A percentile compares a stretch with the other conserved stretches of the same genome.
Conservation (phyloP, 495 filamentous ascomycete genomes). For the Penicillium angulare region DNA sequence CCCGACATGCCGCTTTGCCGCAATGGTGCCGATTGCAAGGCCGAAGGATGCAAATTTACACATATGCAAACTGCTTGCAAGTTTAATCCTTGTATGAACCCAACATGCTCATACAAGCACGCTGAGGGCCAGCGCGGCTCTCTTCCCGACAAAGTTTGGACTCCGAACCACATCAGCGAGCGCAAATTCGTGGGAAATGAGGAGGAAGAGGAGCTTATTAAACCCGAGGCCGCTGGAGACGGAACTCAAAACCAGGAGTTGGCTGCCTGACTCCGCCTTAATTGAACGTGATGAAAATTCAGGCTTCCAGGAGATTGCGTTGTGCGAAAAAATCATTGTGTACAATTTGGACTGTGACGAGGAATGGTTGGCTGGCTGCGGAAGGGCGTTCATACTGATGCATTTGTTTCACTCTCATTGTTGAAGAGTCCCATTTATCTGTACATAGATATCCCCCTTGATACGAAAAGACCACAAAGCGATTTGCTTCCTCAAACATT, state of each 20-base stretch:
- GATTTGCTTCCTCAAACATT: background rate
- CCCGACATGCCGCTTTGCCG: constrained; percentile 78
- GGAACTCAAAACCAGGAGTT: constrained; percentile 37
- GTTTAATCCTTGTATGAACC: constrained; percentile 87
- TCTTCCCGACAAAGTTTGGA: constrained; percentile 94
- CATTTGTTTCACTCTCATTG: constrained; percentile 25
- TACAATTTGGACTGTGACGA: constrained; percentile 33
- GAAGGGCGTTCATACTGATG: constrained; percentile 35
- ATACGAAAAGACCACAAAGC: background rate
- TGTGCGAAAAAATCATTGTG: constrained; percentile 25
- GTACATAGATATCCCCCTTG: constrained; percentile 30
- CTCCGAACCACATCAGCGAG: constrained; percentile 80
- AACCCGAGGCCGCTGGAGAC: constrained; percentile 51
- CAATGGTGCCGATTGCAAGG: constrained; percentile 88
- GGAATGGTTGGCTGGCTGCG: constrained; percentile 27
- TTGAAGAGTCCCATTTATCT: constrained; percentile 8
- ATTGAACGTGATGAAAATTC: constrained; percentile 5
- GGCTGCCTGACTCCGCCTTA: constrained; percentile 33
- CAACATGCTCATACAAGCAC: constrained; percentile 83
- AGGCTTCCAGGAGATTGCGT: background rate
- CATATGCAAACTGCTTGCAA: constrained; percentile 82
- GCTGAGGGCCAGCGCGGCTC: constrained; percentile 77
- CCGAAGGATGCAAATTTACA: constrained; percentile 83
- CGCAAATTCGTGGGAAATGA: constrained; percentile 84
- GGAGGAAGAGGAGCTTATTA: constrained; percentile 72